phyloP scores from a whole-genome alignment of 2,329 filamentous ascomycete genomes.

The Colletotrichum sp. region DNA sequence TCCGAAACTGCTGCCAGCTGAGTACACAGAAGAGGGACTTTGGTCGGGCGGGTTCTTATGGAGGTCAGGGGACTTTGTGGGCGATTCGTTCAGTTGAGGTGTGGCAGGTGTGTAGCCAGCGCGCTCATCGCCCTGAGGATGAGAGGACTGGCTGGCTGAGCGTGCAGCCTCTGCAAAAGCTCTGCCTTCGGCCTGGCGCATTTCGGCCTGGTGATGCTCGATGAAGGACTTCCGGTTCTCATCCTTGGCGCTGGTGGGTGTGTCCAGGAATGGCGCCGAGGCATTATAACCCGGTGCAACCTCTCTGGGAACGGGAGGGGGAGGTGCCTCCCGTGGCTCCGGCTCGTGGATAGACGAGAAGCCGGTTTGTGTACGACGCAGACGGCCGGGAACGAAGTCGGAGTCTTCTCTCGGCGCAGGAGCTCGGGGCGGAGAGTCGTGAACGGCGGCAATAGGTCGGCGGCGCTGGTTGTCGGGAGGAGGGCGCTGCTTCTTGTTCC shows the following conservation, averaged over 20 bases:
- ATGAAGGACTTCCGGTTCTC: slow-evolving; percentile 64
- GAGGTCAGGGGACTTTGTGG: slow-evolving; percentile 24
- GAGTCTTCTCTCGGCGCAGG: slow-evolving; percentile 35
- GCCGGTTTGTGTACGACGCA: slow-evolving; percentile 65
- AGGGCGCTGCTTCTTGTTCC: slow-evolving; percentile 50
- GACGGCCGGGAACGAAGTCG: slow-evolving; percentile 57
- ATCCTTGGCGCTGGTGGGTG: slow-evolving; percentile 44
- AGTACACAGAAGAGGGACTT: slow-evolving; percentile 42
- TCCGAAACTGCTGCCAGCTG: slow-evolving; percentile 4
- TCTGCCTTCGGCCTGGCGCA: slow-evolving; percentile 64
- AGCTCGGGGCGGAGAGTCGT: slow-evolving; percentile 28
- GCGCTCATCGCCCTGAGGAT: slow-evolving; percentile 31
- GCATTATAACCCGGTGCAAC: slow-evolving; percentile 35
- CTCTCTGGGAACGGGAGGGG: slow-evolving; percentile 14
- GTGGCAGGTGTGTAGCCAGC: slow-evolving; percentile 27
- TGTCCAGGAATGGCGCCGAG: slow-evolving; percentile 48
- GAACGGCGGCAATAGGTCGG: slow-evolving; percentile 29
- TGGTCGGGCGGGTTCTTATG: slow-evolving; percentile 35
- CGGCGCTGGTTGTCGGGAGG: slow-evolving; percentile 29
- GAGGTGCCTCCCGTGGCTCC: slow-evolving; percentile 3
- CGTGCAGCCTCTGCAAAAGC: slow-evolving; percentile 60
- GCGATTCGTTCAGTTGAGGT: slow-evolving; percentile 28
- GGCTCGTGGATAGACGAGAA: slow-evolving; percentile 38
- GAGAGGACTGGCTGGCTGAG: slow-evolving; percentile 29
- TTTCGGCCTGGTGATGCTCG: slow-evolving; percentile 62